Base-by-base conservation (phyloP, 805 yeast species). In the Teunomyces kruisii region DNA sequence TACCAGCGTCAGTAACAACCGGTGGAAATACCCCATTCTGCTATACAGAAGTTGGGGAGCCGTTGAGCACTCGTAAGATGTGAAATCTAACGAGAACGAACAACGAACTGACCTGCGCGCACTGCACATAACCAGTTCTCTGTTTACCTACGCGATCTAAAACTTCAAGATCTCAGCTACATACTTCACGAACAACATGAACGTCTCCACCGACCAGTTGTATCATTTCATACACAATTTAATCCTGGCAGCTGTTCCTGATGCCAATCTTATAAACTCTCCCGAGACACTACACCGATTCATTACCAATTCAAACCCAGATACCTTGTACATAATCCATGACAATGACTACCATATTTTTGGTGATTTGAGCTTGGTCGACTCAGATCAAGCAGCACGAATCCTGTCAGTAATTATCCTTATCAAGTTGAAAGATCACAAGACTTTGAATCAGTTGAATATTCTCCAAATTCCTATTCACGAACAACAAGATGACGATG, bases 401-500 rank as follows among this genome's bases (percentile, higher is more conserved):
- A 28, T 44, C 15, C 17, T 32, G 13, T 56, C 70, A 1, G 56
- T 68, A 1, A 56, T 72, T 12, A 67, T 75, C 9, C 44, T 78
- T n/a, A 66, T 79, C 39, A 79, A 79, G 50, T 70, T 64, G 14
- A 67, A 61, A 28, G 76, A 74, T 0, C 52, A 45, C 4, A 32
- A 78, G 10, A 36, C 46, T 9, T 62, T 61, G 13, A 48, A 52
- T 10, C 72, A 68, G 42, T 44, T 72, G 13, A 72, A 68, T 44
- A 51, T 70, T 9, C 50, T 72, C 13, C 60, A 63, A 27, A 59
- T 71, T 6, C 75, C 75, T 6, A 48, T 51, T 28, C 48, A 35
- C 16, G 35, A 30, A 9, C 43, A 22, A 24, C 48, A 38, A 24
- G 39, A 37, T 24, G 27, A 28, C 14, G 44, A 40, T 15, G 15